These are phyloP conservation scores for Eutrema japonicum DNA, from an alignment of 345 rosid genomes.

Conservation along the genomic window DNA sequence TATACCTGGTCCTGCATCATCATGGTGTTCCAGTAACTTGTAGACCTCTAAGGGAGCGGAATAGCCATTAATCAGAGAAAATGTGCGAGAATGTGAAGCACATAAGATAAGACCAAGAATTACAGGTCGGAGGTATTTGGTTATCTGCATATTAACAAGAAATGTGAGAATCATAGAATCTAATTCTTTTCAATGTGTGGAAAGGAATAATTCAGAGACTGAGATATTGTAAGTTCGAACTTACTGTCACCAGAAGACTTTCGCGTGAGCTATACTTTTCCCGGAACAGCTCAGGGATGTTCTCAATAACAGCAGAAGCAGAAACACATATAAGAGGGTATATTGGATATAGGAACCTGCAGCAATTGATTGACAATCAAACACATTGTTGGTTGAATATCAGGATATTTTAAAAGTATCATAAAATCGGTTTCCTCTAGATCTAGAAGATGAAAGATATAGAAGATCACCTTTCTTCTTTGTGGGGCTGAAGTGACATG, in stretches of 20 bases:
- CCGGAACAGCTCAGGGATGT: slow-evolving; percentile 87
- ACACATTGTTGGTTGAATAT: slow-evolving; percentile 7
- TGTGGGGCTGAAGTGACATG: slow-evolving; percentile 97
- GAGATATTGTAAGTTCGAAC: slow-evolving; percentile 33
- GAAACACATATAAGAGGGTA: slow-evolving; percentile 95
- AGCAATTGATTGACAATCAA: slow-evolving; percentile 22
- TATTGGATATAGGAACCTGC: slow-evolving; percentile 94
- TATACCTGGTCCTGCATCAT: slow-evolving; percentile 74
- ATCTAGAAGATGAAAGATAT: slow-evolving; percentile 26
- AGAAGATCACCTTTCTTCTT: slow-evolving; percentile 87
- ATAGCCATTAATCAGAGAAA: slow-evolving; percentile 85
- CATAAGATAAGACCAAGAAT: slow-evolving; percentile 76
- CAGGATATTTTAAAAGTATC: neutral
- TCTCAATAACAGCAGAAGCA: slow-evolving; percentile 94
- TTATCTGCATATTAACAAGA: slow-evolving; percentile 57
- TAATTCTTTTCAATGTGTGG: neutral
- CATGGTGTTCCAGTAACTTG: slow-evolving; percentile 90
- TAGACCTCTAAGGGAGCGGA: slow-evolving; percentile 81
- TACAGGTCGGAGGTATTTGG: slow-evolving; percentile 71
- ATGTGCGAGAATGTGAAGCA: slow-evolving; percentile 88
- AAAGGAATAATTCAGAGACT: slow-evolving; percentile 7
- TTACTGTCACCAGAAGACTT: slow-evolving; percentile 58
- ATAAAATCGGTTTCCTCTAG: slow-evolving; percentile 8
- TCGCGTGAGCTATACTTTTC: slow-evolving; percentile 60
- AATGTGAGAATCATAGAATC: slow-evolving; percentile 6